Evolutionary conservation across 169 alveolate species (phyloP).

Genomic region (Plasmodium blacklocki): DNA sequence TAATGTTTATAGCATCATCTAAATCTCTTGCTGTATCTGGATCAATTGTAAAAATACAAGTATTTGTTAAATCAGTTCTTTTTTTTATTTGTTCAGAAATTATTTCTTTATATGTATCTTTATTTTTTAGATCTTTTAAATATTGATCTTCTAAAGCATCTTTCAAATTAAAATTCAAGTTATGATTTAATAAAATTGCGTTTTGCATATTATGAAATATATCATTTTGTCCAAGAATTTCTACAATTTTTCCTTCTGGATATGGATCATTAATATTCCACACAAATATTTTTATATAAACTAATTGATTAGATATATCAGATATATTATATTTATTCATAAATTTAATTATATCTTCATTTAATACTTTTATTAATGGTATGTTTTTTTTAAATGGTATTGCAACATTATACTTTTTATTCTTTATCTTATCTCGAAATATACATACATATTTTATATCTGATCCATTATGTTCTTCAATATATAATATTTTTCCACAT

Average conservation of each 20-base stretch:
- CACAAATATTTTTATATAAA: slow-evolving; percentile 44
- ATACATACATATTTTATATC: slow-evolving; percentile 49
- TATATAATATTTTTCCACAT: slow-evolving; percentile 45
- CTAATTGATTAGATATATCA: slow-evolving; percentile 38
- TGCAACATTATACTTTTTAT: slow-evolving; percentile 24
- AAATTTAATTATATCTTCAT: slow-evolving; percentile 30
- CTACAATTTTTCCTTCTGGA: slow-evolving; percentile 72
- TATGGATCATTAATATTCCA: slow-evolving; percentile 29
- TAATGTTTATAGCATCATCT: slow-evolving; percentile 84
- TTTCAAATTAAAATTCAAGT: slow-evolving; percentile 52
- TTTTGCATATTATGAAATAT: slow-evolving; percentile 73
- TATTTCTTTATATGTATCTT: slow-evolving; percentile 23
- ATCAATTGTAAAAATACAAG: slow-evolving; percentile 81
- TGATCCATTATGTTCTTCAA: slow-evolving; percentile 69
- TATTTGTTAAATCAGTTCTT: slow-evolving; percentile 46
- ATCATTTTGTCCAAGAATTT: slow-evolving; percentile 62
- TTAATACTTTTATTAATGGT: slow-evolving; percentile 48
- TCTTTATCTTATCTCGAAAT: slow-evolving; percentile 33
- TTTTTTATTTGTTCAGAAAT: slow-evolving; percentile 52
- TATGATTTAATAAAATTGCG: slow-evolving; percentile 50
- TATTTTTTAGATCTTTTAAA: slow-evolving; percentile 37
- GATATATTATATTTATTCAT: slow-evolving; percentile 31
- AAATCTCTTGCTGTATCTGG: slow-evolving; percentile 86
- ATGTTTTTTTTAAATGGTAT: slow-evolving; percentile 71
- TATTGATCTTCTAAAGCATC: slow-evolving; percentile 62